phyloP scores from a whole-genome alignment of 352 stramenopile genomes.

The Peronospora farinosa region DNA sequence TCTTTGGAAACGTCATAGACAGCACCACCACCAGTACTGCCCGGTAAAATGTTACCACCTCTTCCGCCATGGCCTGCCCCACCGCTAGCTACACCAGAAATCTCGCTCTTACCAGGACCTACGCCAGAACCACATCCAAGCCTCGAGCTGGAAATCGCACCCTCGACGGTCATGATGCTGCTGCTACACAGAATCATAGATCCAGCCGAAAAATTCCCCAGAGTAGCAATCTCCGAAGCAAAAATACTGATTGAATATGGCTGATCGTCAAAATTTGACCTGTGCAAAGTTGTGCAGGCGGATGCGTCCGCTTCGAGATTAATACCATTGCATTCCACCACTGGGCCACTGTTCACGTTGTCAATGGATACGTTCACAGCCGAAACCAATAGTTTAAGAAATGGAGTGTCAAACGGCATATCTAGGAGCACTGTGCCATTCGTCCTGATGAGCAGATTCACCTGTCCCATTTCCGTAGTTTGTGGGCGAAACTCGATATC shows the following conservation, averaged over 20 bases:
- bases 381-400: constrained; percentile 38
- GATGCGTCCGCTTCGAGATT: constrained; percentile 34
- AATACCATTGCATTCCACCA: constrained; percentile 38
- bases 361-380: constrained; percentile 42
- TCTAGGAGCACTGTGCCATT: constrained; percentile 30
- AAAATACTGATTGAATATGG: constrained; percentile 47
- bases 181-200: constrained; percentile 56
- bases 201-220: constrained; percentile 48
- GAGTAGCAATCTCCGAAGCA: constrained; percentile 27
- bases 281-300: constrained; percentile 32
- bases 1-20: constrained; percentile 37
- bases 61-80: constrained; percentile 61
- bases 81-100: constrained; percentile 46
- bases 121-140: constrained; percentile 47
- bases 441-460: constrained; percentile 31
- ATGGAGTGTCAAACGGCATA: constrained; percentile 55
- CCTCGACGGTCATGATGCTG: constrained; percentile 32
- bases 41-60: constrained; percentile 55
- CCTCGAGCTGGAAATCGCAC: constrained; percentile 31
- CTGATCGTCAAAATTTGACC: constrained; percentile 7
- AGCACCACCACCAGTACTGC: constrained; percentile 37
- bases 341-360: constrained; percentile 41
- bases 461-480: constrained; percentile 41
- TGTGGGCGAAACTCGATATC: constrained; percentile 44
- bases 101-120: constrained; percentile 49